Base-by-base conservation (phyloP, 1,139 yeast genomes). In the Saccharomycopsis hybrid region DNA sequence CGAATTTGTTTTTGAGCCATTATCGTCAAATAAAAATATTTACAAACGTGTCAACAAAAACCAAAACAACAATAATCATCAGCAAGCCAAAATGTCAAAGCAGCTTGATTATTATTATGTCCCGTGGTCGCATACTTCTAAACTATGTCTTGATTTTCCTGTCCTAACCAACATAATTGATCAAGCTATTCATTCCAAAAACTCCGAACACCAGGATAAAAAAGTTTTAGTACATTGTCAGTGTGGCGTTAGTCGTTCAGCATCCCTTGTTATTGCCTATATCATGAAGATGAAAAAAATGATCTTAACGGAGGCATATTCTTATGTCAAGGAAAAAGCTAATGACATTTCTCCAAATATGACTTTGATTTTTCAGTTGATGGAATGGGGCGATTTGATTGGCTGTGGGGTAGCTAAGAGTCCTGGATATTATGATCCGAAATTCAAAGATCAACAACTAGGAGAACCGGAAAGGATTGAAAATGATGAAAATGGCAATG, bases 211-310 rank as follows among this genome's bases (percentile, higher is more conserved):
- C 18, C 56, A 59, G 5, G 68, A 69, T 45, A 70, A 77, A 53
- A 76, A 73, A 56, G 76, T 87, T 5, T 71, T 89, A 52, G 77
- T 89, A 2, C 97, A 89, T 62, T 89, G 97, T 63, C 96, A 89
- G 62, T 89, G 96, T 65, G 97, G 97, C 25, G 94, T 89, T 1
- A 82, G 92, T 38, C 69, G 97, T 37, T 84, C 94, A 5, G 96
- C 96, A 0, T 85, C 95, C 39, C 77, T 89, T 46, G 76, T 89
- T 9, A 88, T 89, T 28, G 97, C 96, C 0, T 84, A 81, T 60
- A 77, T 85, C 54, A 89, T 89, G 96, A 72, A 74, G 55, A 71
- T 73, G 58, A 71, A 75, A 54, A 64, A 70, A 5, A 60, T 83
- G 55, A 78, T 78, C 38, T 78, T 88, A 49, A 85, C 87, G 60